phyloP scores from a whole-genome alignment of 352 stramenopile species.

The Pythium scleroteichum region DNA sequence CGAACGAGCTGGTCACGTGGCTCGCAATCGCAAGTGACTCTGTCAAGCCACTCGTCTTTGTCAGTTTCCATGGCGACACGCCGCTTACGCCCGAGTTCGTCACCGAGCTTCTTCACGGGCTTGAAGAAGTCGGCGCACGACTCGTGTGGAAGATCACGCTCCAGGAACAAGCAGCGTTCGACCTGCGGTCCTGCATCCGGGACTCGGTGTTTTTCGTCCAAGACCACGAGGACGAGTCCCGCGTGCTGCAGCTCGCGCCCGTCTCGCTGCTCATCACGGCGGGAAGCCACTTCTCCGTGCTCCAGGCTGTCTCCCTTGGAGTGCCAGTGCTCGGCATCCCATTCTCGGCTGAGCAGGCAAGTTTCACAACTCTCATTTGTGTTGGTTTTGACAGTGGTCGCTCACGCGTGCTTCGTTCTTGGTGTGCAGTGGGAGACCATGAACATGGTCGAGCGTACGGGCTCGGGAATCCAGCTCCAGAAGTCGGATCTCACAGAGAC shows the following conservation, averaged over 20 bases:
- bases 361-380: background rate
- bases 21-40: constrained; percentile 15
- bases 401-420: background rate
- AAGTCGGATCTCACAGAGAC: constrained; percentile 36
- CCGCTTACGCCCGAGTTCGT: constrained; percentile 59
- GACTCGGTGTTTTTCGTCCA: constrained; percentile 58
- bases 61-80: constrained; percentile 56
- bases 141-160: constrained; percentile 64
- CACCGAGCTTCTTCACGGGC: constrained; percentile 46
- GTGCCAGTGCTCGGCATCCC: constrained; percentile 72
- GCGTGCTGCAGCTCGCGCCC: constrained; percentile 38
- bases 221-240: constrained; percentile 35
- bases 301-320: constrained; percentile 59
- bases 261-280: constrained; percentile 60
- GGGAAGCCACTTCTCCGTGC: constrained; percentile 57
- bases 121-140: constrained; percentile 52
- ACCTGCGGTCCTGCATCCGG: constrained; percentile 44
- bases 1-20: constrained; percentile 19
- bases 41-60: constrained; percentile 43
- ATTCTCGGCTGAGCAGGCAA: constrained; percentile 69
- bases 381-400: background rate
- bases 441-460: constrained; percentile 55
- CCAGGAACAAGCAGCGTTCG: constrained; percentile 58
- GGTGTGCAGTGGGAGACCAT: constrained; percentile 53
- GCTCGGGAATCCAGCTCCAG: constrained; percentile 49